These are phyloP conservation scores for Pyrenophora seminiperda DNA, from an alignment of 2,329 filamentous ascomycete species.

Conservation along the genomic window DNA sequence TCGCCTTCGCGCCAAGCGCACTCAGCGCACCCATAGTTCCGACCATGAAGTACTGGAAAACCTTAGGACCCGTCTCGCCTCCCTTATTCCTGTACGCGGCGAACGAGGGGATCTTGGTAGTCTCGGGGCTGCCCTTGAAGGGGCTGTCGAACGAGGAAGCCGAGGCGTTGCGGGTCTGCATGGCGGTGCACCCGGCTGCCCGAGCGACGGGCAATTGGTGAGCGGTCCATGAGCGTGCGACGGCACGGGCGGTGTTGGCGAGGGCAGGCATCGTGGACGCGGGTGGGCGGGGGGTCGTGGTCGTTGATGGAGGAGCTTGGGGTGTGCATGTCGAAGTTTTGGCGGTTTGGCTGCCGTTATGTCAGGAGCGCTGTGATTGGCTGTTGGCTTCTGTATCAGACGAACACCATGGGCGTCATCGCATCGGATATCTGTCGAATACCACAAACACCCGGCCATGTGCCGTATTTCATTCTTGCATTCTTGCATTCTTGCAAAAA, in stretches of 20 bases:
- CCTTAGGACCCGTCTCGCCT: constrained; percentile 73
- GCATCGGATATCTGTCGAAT: constrained; percentile 3
- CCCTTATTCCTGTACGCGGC: constrained; percentile 79
- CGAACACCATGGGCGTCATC: constrained; percentile 13
- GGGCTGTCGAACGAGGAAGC: constrained; percentile 59
- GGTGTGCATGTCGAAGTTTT: constrained; percentile 35
- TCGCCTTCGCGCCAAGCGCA: constrained; percentile 94
- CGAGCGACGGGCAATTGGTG: constrained; percentile 54
- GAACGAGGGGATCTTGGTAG: constrained; percentile 83
- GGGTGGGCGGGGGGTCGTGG: constrained; percentile 32
- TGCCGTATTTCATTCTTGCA: no score
- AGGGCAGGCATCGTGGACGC: constrained; percentile 56
- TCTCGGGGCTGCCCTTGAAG: constrained; percentile 58
- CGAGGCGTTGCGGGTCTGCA: constrained; percentile 52
- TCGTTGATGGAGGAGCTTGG: constrained; percentile 27
- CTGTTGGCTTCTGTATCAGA: constrained; percentile 1
- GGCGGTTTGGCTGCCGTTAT: constrained; percentile 23
- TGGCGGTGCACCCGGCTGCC: constrained; percentile 52
- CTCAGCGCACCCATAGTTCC: constrained; percentile 90
- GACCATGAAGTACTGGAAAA: constrained; percentile 98
- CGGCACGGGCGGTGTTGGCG: constrained; percentile 52
- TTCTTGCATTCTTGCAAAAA: no score
- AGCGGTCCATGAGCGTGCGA: constrained; percentile 55
- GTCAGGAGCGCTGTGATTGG: constrained; percentile 16
- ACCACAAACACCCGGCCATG: no score